Conservation (phyloP, 208 protist species). For the Angomonas ambiguus region DNA sequence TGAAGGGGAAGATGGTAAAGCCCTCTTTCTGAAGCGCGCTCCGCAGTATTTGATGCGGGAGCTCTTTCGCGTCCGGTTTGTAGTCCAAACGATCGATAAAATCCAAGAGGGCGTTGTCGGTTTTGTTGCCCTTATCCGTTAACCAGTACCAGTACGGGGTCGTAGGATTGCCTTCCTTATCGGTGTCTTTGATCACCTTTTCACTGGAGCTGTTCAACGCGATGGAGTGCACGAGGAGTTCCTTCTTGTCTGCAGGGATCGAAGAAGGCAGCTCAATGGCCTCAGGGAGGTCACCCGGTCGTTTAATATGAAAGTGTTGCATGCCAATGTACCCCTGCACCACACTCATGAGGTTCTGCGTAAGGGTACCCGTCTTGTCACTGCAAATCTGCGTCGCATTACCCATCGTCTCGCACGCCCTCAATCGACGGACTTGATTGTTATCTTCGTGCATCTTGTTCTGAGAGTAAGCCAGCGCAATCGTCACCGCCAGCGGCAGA, state of each 20-base stretch:
- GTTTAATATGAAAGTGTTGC: conserved; percentile 37
- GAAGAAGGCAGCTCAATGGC: conserved; percentile 18
- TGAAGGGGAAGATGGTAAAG: conserved; percentile 81
- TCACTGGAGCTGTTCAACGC: conserved; percentile 78
- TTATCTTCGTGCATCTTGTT: conserved; percentile 98
- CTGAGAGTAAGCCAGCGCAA: conserved; percentile 98
- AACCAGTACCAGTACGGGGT: conserved; percentile 59
- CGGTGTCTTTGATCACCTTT: conserved; percentile 40
- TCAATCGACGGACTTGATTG: conserved; percentile 97
- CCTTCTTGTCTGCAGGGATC: conserved; percentile 10
- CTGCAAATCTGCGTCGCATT: conserved; percentile 96
- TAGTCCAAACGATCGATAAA: conserved; percentile 59
- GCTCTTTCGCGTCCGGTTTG: conserved; percentile 22
- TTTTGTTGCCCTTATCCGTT: conserved; percentile 81
- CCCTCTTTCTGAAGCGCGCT: conserved; percentile 29
- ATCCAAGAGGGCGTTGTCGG: conserved; percentile 79
- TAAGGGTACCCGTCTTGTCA: conserved; percentile 99
- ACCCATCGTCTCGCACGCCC: conserved; percentile 98
- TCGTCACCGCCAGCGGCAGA: conserved; percentile 96
- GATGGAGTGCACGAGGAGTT: conserved; percentile 17
- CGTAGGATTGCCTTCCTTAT: conserved; percentile 29
- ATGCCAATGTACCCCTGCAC: conserved; percentile 79
- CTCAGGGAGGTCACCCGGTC: conserved; percentile 50
- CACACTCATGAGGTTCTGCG: conserved; percentile 97
- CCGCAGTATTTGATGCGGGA: conserved; percentile 56